Evolutionary conservation across 805 yeast genomes (phyloP), one percentile per base, ranked within the genome.

Genomic region (Yarrowia yakushimensis): DNA sequence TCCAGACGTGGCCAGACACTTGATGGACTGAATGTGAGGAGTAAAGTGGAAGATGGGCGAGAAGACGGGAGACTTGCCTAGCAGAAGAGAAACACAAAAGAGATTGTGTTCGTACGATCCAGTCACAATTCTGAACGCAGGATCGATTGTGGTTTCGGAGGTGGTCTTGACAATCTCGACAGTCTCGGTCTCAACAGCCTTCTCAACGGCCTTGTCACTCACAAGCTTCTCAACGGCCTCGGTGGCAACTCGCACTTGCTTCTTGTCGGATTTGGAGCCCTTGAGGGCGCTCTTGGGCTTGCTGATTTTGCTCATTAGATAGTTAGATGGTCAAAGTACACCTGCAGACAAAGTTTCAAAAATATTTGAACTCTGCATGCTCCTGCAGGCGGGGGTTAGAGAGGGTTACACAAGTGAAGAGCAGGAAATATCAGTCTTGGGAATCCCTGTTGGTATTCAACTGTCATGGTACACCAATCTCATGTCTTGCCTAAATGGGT

Each of bases 31-130:
- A 0, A 97, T 79, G 74, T 94, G 99, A 1, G 99, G 96, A 69
- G 93, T 90, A 75, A 94, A 93, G 73, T 94, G 97, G 78, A 94
- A 94, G 43, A 94, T 86, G 2, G 98, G 97, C 48, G 90, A 91
- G 76, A 94, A 94, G 10, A 89, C 79, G 25, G 72, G 72, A 5
- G 66, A 63, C 4, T 66, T 63, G 0, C 63, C 52, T 25, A 90
- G 69, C n/a, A 85, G 81, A 45, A 90, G 76, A 1, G 97, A 89
- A 15, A 91, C 79, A 78, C 97, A 91, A 41, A 92, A 76, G 50
- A 94, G 75, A 66, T 91, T 90, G 76, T 94, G 99, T 76, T 94
- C 99, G 70, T 94, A 94, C 0, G 97, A 91, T 25, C 99, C 99
- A 12, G 90, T 96, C 69, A 93, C 82, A 23, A 94, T 85, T 72